Conservation (phyloP, 2,329 filamentous ascomycete genomes). For the Scedosporium apiospermum region DNA sequence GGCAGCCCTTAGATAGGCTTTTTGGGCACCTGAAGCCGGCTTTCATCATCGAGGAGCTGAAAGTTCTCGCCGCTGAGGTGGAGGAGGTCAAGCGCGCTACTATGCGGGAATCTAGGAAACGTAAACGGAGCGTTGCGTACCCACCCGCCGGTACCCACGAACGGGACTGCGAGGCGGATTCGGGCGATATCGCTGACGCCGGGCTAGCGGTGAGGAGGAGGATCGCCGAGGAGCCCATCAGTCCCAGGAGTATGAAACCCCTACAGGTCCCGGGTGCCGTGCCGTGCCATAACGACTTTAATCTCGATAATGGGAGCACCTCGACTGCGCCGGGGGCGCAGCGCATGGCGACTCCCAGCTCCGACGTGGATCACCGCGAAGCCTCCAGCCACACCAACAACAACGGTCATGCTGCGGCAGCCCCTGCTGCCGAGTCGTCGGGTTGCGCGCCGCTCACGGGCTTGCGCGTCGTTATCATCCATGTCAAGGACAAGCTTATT, state of each 20-base stretch:
- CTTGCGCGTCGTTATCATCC: constrained; percentile 77
- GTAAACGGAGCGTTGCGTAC: constrained; percentile 44
- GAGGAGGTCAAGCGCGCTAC: constrained; percentile 33
- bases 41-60: constrained; percentile 73
- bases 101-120: constrained; percentile 43
- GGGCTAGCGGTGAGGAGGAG: constrained; percentile 9
- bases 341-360: not conserved
- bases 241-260: constrained; percentile 37
- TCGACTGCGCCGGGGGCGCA: not conserved
- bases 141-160: not conserved
- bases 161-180: constrained; percentile 9
- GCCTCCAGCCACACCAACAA: constrained; percentile 11
- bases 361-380: not conserved
- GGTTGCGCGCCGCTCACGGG: constrained; percentile 51
- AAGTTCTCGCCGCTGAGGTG: constrained; percentile 61
- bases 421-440: not conserved
- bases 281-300: not conserved
- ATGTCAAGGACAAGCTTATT: constrained; percentile 77
- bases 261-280: not conserved
- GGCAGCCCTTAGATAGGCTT: constrained; percentile 63
- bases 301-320: not conserved
- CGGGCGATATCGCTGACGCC: constrained; percentile 15
- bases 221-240: constrained; percentile 35
- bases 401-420: not conserved
- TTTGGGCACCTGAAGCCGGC: constrained; percentile 84